Evolutionary conservation across 345 rosid genomes (phyloP).

Genomic region (Sonneratia alba): DNA sequence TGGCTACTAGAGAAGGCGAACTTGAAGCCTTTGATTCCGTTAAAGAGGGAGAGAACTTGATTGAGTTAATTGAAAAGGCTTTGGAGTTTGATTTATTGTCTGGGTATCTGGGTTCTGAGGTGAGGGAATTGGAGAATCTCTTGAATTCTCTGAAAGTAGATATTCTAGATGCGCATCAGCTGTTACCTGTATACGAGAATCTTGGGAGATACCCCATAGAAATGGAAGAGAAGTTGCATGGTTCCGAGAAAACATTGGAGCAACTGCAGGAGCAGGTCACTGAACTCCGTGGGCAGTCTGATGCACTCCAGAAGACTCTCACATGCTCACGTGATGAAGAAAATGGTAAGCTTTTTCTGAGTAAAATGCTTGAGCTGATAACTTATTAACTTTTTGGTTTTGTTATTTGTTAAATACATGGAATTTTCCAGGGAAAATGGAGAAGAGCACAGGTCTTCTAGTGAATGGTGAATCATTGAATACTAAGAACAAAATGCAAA

Average conservation of each 20-base stretch:
- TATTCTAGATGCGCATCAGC: slow-evolving; percentile 21
- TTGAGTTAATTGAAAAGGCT: slow-evolving; percentile 19
- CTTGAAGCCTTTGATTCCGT: slow-evolving; percentile 45
- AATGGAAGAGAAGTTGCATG: slow-evolving; percentile 56
- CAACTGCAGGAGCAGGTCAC: slow-evolving; percentile 45
- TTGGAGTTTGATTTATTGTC: slow-evolving; percentile 65
- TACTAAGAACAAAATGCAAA: slow-evolving; percentile 57
- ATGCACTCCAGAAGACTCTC: slow-evolving; percentile 41
- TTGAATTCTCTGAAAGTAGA: slow-evolving; percentile 29
- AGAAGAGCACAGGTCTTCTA: slow-evolving; percentile 15
- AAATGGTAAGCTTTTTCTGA: slow-evolving; percentile 27
- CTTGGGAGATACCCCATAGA: slow-evolving; percentile 33
- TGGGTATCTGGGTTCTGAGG: slow-evolving; percentile 55
- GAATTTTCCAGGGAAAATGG: slow-evolving; percentile 39
- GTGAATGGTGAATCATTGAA: slow-evolving; percentile 31
- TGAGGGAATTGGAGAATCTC: slow-evolving; percentile 44
- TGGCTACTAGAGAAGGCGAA: slow-evolving; percentile 61
- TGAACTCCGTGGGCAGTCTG: slow-evolving; percentile 38
- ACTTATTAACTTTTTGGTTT: too few species aligned
- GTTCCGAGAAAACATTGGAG: slow-evolving; percentile 40
- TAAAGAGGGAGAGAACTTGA: slow-evolving; percentile 12
- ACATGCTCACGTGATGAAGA: slow-evolving; percentile 30
- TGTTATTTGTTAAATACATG: not conserved
- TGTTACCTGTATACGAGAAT: slow-evolving; percentile 37
- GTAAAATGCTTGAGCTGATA: too few species aligned